Base-by-base conservation (phyloP, 2,329 filamentous ascomycete species). In the Cordyceps fumosorosea region DNA sequence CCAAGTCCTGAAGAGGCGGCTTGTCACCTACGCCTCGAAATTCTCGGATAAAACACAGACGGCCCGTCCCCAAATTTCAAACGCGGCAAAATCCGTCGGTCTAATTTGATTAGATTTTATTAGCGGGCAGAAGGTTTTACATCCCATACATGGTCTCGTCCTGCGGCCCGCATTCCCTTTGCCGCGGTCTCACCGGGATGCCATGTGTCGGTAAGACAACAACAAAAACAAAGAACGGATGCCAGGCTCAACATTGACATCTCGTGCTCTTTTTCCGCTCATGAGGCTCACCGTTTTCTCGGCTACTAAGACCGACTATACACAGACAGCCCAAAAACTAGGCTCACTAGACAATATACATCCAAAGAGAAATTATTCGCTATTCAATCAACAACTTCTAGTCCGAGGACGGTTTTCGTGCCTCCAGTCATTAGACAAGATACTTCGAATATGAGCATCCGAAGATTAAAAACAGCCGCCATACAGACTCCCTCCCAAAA, bases 381-480 rank as follows among this genome's bases (percentile, higher is more conserved):
- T 40, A 56, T 61, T 55, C 29, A 56, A 50, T 42, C 51, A 48
- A 42, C 51, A 40, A 29, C 51, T 53, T 5, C 40, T 48, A 22
- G 37, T 16, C 54, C 29, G 8, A 24, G 1, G 32, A 29, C 60
- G 40, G 40, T 45, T 26, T 37, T 22, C 26, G 51, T 48, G 40
- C 26, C 60, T 45, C 48, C 54, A 56, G 45, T 54, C 47, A 62
- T 62, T 62, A 62, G 37, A 62, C 54, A 62, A 58, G 52, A 53
- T 62, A 53, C 3, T 58, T 45, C 40, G 53, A 48, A 58, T 48
- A 58, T 58, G 53, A 22, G 20, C 40, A 62, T 54, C 16, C 40
- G 55, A 58, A 62, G 47, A 37, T 3, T 34, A 54, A 58, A 57
- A 57, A 16, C 14, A 40, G n/a, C 50, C 60, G 18, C 52, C 52